Evolutionary conservation across 352 stramenopile genomes (phyloP), one percentile per base, ranked within the genome.

Genomic region (Globisporangium lucens): DNA sequence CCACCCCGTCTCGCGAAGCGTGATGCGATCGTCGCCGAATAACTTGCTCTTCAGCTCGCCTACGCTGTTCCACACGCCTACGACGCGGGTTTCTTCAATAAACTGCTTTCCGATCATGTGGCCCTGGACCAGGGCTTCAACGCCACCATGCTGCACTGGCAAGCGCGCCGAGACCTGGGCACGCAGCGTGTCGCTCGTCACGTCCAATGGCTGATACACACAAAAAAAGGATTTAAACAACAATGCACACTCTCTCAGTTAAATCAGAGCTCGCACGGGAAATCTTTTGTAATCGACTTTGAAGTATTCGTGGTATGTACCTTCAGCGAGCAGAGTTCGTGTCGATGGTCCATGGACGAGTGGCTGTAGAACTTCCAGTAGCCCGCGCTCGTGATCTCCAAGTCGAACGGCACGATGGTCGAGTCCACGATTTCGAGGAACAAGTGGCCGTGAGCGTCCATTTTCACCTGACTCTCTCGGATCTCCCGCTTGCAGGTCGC

Each of bases 341-440:
- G 9, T 7, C 12, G 36, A 15, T 15, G 47, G 17, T 53, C n/a
- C 47, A 30, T 53, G 6, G 47, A 22, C 9, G 47, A 4, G 22
- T 24, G n/a, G 29, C 22, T 64, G 9, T 38, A 49, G 38, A 64
- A 41, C 43, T 52, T 55, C 58, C 58, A 64, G 24, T 55, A 35
- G 27, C 29, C 58, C 20, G 8, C 20, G 58, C 38, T 64, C 24
- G 58, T 64, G n/a, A 24, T 52, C 15, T 36, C 10, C 4, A 64
- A 1, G 41, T 52, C 41, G 43, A 64, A 64, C 20, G 58, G 58
- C 24, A 64, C 20, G 29, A 64, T 43, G 4, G n/a, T 64, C 27
- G 58, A 35, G 27, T 64, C 58, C 22, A 64, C 35, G 27, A 64
- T 15, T 20, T 52, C 36, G 38, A 64, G 38, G 24, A 38, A 52